Percentiles rank a stretch among this genome's conserved stretches.
These are phyloP conservation scores for Lentinula boryana DNA, from an alignment of 768 basidiomycete species.

Conservation along the genomic window DNA sequence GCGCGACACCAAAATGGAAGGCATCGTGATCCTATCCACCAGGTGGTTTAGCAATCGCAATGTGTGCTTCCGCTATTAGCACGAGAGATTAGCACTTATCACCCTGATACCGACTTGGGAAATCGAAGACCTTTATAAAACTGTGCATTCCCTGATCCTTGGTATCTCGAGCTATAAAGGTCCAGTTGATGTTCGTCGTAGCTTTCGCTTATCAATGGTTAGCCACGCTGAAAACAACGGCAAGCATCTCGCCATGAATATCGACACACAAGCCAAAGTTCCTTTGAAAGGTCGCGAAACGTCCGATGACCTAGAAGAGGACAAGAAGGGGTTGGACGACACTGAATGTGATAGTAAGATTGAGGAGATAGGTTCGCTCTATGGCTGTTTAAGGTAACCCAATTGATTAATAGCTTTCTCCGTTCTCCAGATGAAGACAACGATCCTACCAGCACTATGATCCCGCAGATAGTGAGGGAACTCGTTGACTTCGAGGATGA, in stretches of 20 bases:
- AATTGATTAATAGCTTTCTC: background rate
- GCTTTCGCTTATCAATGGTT: background rate
- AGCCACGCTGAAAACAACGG: background rate
- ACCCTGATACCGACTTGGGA: background rate
- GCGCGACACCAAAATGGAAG: no score
- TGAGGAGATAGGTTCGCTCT: background rate
- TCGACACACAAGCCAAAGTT: background rate
- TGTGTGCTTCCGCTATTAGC: background rate
- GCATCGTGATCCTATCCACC: no score
- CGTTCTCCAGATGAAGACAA: slow-evolving; percentile 13
- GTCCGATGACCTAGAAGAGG: background rate
- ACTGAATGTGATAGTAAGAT: background rate
- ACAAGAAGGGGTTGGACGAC: background rate
- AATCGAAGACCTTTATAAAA: background rate
- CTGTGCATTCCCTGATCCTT: background rate
- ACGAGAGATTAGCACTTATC: background rate
- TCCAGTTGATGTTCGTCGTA: background rate
- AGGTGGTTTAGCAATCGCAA: no score
- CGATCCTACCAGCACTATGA: slow-evolving; percentile 15
- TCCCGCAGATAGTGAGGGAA: slow-evolving; percentile 18
- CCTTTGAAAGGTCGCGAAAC: background rate
- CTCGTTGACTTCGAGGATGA: slow-evolving; percentile 19
- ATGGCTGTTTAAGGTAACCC: background rate
- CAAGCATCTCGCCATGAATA: background rate
- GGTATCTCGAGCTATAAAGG: background rate